Evolutionary conservation across 306 rosid genomes (phyloP).

Genomic region (Sesbania bispinosa): DNA sequence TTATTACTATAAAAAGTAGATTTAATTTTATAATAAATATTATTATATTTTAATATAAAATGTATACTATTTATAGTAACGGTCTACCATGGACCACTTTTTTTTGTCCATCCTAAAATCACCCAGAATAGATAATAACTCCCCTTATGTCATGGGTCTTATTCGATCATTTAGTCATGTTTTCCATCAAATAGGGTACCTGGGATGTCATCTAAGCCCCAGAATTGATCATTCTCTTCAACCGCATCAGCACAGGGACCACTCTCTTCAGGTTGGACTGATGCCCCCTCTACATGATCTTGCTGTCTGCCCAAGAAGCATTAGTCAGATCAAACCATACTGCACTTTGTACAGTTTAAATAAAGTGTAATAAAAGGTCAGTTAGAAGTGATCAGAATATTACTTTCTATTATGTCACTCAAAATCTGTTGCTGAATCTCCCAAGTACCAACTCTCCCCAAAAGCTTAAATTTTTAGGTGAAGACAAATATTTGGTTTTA

Average conservation of each 20-base stretch:
- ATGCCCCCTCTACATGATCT: constrained; percentile 59
- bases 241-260: constrained; percentile 41
- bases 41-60: too few species aligned
- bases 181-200: constrained; percentile 43
- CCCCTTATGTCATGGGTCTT: background rate
- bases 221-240: constrained; percentile 69
- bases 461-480: background rate
- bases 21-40: too few species aligned
- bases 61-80: too few species aligned
- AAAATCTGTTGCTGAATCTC: background rate
- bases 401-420: background rate
- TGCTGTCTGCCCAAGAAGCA: constrained; percentile 54
- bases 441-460: background rate
- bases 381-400: background rate
- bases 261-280: constrained; percentile 49
- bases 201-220: constrained; percentile 79
- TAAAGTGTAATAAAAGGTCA: constrained; percentile 9
- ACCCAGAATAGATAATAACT: too few species aligned
- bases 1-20: too few species aligned
- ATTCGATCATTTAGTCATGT: constrained; percentile 6
- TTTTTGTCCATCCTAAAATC: too few species aligned
- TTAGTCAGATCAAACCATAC: constrained; percentile 3
- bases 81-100: too few species aligned
- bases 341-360: background rate
- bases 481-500: background rate